Evolutionary conservation across 768 basidiomycete genomes (phyloP), one percentile per base, ranked within the genome.

Genomic region (Boletus pseudo-olivaceus): DNA sequence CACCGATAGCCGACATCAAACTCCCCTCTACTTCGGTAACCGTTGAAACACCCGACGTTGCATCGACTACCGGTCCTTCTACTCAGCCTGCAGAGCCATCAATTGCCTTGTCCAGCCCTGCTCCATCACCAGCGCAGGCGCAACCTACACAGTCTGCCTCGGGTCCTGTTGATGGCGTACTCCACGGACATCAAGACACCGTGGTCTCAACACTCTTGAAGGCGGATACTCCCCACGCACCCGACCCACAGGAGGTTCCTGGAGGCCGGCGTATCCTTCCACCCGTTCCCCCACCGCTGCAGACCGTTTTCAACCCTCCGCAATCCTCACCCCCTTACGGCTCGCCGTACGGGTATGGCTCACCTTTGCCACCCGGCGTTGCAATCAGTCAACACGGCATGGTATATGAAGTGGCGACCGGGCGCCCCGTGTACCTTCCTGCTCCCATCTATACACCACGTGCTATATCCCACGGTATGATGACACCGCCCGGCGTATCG

Each of bases 381-480:
- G 88, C 79, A 14, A 72, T 90, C 64, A 84, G 84, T 59, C 81
- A 83, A 50, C 84, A 88, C 55, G 90, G 90, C 32, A 78, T 90
- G 73, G 77, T 88, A n/a, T 92, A 85, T 65, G 90, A 93, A 68
- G 66, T 91, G 48, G 83, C 88, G 14, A 91, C 88, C 5, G 91
- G 91, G 38, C 88, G 88, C 37, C 82, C 88, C 11, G 84, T 93
- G 33, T 87, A 86, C 62, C 75, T 92, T 29, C 80, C 84, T 57
- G 75, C 79, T 12, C 79, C 82, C 19, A 78, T 87, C 75, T 87
- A 82, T 64, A 83, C 82, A 46, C 84, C 85, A 47, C 84, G 82
- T n/a, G 84, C 87, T 15, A 64, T 83, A 51, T 77, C 85, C 60
- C 82, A 80, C 55, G 72, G 78, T 14, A 80, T 82, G 67, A 74